Percentiles rank a stretch among this genome's conserved stretches.
Conservation (phyloP, 2,329 filamentous ascomycete species). For the Aspergillus sp. region DNA sequence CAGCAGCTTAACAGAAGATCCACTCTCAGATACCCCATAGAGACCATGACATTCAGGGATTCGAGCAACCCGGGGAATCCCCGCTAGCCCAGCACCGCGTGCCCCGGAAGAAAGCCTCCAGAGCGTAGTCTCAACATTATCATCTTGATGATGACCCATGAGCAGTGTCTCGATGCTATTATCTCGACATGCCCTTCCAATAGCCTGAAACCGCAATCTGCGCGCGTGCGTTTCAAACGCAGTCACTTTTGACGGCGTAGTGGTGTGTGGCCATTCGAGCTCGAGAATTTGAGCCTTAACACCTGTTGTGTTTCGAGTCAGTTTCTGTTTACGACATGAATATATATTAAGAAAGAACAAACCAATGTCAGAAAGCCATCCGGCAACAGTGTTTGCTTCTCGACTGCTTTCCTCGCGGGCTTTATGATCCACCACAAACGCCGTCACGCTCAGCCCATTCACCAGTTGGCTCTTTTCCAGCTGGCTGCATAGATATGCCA, state of each 20-base stretch:
- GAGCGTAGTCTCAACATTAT: conserved; percentile 85
- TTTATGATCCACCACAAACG: conserved; percentile 59
- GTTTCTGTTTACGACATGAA: not conserved
- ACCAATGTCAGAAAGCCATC: conserved; percentile 43
- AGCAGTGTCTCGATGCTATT: conserved; percentile 58
- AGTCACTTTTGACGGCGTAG: conserved; percentile 22
- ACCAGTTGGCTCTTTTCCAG: conserved; percentile 27
- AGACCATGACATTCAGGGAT: conserved; percentile 84
- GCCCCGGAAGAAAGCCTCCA: conserved; percentile 70
- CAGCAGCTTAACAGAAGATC: conserved; percentile 41
- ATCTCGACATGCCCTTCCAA: conserved; percentile 59
- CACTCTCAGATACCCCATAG: conserved; percentile 66
- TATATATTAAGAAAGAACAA: conserved; percentile 8
- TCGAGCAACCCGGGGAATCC: conserved; percentile 59
- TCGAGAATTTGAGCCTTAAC: conserved; percentile 31
- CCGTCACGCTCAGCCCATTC: conserved; percentile 36
- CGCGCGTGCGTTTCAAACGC: conserved; percentile 78
- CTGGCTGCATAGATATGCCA: conserved; percentile 67
- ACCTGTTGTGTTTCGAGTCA: conserved; percentile 16
- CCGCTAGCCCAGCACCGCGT: conserved; percentile 64
- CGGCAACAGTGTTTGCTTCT: conserved; percentile 50
- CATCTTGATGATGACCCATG: conserved; percentile 82
- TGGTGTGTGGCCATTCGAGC: conserved; percentile 48
- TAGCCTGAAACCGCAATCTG: conserved; percentile 63
- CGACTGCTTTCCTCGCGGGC: conserved; percentile 50